These are phyloP conservation scores for Ophiostoma montium DNA, from an alignment of 2,329 filamentous ascomycete genomes.

Conservation along the genomic window DNA sequence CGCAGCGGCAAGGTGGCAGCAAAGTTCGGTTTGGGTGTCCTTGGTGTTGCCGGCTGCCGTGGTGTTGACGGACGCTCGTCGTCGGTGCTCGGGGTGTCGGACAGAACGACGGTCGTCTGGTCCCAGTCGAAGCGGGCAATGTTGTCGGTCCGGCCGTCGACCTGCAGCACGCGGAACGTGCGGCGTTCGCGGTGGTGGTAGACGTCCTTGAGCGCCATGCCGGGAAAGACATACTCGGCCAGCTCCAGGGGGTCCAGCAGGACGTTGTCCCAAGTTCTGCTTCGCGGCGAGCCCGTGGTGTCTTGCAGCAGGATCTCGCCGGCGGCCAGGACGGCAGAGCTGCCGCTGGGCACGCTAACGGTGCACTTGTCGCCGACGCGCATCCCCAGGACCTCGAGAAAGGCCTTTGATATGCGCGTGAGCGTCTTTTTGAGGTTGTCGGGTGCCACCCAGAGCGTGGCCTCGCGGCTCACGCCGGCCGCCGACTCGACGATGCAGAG, in stretches of 20 bases:
- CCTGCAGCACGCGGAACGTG: constrained; percentile 42
- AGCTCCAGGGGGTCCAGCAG: constrained; percentile 20
- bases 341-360: constrained; percentile 36
- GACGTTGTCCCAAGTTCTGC: constrained; percentile 22
- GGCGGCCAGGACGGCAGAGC: constrained; percentile 34
- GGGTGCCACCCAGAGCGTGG: constrained; percentile 6
- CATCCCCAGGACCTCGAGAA: constrained; percentile 59
- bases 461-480: constrained; percentile 9
- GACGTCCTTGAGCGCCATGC: constrained; percentile 55
- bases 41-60: constrained; percentile 8
- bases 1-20: constrained; percentile 3
- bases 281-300: constrained; percentile 24
- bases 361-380: constrained; percentile 52
- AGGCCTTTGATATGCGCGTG: constrained; percentile 51
- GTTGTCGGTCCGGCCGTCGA: constrained; percentile 35
- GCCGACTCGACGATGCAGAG: constrained; percentile 11
- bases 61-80: not conserved
- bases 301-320: constrained; percentile 47
- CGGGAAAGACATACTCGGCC: constrained; percentile 55
- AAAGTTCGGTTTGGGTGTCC: not conserved
- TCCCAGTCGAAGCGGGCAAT: constrained; percentile 28
- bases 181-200: constrained; percentile 41
- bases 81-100: constrained; percentile 17
- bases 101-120: constrained; percentile 22
- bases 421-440: constrained; percentile 16